Conservation (phyloP, 140 eudicot species). For the Anethum foeniculum region DNA sequence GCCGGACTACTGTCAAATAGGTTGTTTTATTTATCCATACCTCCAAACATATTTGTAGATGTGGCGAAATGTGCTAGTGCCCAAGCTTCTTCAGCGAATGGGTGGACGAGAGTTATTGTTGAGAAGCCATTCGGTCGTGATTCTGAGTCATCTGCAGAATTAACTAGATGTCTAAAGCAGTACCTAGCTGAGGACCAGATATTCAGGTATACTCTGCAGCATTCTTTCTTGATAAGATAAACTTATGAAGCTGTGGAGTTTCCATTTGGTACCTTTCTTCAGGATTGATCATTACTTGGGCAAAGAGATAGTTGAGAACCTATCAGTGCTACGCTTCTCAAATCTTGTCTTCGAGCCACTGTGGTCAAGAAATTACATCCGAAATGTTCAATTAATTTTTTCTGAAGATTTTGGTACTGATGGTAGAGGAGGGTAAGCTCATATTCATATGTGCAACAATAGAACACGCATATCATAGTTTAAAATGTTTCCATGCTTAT, state of each 20-base stretch:
- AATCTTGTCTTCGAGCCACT: constrained; percentile 96
- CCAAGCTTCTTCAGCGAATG: constrained; percentile 70
- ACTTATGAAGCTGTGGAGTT: constrained; percentile 11
- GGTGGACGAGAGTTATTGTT: constrained; percentile 97
- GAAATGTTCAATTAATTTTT: constrained; percentile 82
- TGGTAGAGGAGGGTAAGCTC: constrained; percentile 93
- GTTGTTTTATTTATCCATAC: constrained; percentile 81
- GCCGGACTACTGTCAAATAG: constrained; percentile 64
- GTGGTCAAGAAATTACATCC: constrained; percentile 95
- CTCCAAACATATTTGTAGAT: constrained; percentile 88
- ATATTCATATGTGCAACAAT: not conserved
- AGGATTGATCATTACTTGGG: constrained; percentile 98
- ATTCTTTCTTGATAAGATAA: not conserved
- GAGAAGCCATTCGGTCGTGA: constrained; percentile 99
- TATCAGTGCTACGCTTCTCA: constrained; percentile 89
- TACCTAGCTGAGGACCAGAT: constrained; percentile 87
- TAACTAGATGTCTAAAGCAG: constrained; percentile 69
- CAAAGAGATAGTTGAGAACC: constrained; percentile 89
- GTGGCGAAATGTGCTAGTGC: constrained; percentile 74
- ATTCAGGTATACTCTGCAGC: constrained; percentile 47
- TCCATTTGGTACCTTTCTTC: constrained; percentile 10
- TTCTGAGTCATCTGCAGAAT: constrained; percentile 68
- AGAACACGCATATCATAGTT: not conserved
- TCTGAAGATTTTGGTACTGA: constrained; percentile 98
- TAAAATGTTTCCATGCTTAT: not conserved